Conservation (phyloP, 2,329 filamentous ascomycete genomes). For the Aspergillus pseudonomiae region DNA sequence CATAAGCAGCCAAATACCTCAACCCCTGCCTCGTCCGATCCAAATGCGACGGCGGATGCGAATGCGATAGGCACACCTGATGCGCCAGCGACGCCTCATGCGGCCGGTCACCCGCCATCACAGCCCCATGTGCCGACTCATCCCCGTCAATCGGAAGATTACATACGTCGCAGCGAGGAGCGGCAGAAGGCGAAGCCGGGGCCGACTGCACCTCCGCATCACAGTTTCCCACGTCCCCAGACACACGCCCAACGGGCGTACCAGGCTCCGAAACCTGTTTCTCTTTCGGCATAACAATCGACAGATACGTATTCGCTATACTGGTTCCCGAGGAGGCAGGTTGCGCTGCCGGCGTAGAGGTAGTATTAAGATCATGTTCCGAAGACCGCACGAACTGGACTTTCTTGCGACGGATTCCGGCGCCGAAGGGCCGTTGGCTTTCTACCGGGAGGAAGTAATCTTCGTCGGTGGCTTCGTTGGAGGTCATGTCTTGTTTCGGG, state of each 20-base stretch:
- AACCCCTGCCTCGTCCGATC: conserved; percentile 60
- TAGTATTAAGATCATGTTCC: conserved; percentile 35
- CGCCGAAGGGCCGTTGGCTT: conserved; percentile 63
- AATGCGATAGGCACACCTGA: conserved; percentile 59
- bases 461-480: conserved; percentile 51
- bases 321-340: conserved; percentile 22
- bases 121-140: background rate
- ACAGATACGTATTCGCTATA: conserved; percentile 49
- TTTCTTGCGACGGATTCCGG: conserved; percentile 64
- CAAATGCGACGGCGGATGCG: conserved; percentile 60
- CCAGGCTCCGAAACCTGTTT: background rate
- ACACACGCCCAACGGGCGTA: background rate
- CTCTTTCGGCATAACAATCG: conserved; percentile 46
- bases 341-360: conserved; percentile 28
- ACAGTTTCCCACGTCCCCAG: too few species aligned
- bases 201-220: conserved; percentile 1
- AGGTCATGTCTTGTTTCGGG: conserved; percentile 21
- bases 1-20: conserved; percentile 59
- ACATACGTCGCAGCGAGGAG: conserved; percentile 59
- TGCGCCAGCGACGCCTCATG: conserved; percentile 59
- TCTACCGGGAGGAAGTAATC: conserved; percentile 61
- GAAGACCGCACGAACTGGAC: conserved; percentile 63
- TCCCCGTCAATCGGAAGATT: conserved; percentile 53
- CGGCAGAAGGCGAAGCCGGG: conserved; percentile 15
- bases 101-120: conserved; percentile 12